Conservation (phyloP, 495 filamentous ascomycete species). For the Hypoxylon fragiforme region DNA sequence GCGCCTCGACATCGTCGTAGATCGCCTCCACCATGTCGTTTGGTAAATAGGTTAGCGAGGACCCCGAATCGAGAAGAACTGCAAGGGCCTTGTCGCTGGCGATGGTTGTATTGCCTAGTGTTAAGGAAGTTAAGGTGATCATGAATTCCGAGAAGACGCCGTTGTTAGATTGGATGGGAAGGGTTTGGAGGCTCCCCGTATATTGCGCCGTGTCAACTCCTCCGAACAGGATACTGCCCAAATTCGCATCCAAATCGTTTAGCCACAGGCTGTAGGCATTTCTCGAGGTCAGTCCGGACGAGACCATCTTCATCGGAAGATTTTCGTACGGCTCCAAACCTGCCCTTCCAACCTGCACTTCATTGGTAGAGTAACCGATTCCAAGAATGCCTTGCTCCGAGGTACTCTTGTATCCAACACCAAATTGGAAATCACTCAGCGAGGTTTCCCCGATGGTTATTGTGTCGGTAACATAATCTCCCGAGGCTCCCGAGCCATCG, state of each 20-base stretch:
- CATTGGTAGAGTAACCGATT: slow-evolving; percentile 84
- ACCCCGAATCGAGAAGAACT: slow-evolving; percentile 89
- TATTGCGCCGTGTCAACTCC: slow-evolving; percentile 86
- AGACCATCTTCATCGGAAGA: slow-evolving; percentile 72
- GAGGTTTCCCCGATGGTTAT: slow-evolving; percentile 66
- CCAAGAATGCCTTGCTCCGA: slow-evolving; percentile 83
- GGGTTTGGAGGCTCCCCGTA: slow-evolving; percentile 66
- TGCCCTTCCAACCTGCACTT: slow-evolving; percentile 71
- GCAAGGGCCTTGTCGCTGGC: slow-evolving; percentile 62
- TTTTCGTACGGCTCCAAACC: slow-evolving; percentile 70
- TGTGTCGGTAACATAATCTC: slow-evolving; percentile 84
- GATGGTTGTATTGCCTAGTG: slow-evolving; percentile 49
- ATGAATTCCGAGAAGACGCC: slow-evolving; percentile 73
- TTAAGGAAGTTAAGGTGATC: slow-evolving; percentile 69
- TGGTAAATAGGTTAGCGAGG: slow-evolving; percentile 86
- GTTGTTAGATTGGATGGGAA: slow-evolving; percentile 69
- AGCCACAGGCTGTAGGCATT: slow-evolving; percentile 90
- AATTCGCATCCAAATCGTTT: slow-evolving; percentile 74
- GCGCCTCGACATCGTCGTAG: slow-evolving; percentile 64
- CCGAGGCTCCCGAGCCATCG: slow-evolving; percentile 77
- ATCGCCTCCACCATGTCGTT: slow-evolving; percentile 65
- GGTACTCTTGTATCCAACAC: slow-evolving; percentile 74
- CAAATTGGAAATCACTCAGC: slow-evolving; percentile 76
- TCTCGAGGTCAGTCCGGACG: slow-evolving; percentile 70
- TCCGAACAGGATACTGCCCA: slow-evolving; percentile 86